Evolutionary conservation across 139 green algal species (phyloP).

Genomic region (Pycnococcus provasolii): DNA sequence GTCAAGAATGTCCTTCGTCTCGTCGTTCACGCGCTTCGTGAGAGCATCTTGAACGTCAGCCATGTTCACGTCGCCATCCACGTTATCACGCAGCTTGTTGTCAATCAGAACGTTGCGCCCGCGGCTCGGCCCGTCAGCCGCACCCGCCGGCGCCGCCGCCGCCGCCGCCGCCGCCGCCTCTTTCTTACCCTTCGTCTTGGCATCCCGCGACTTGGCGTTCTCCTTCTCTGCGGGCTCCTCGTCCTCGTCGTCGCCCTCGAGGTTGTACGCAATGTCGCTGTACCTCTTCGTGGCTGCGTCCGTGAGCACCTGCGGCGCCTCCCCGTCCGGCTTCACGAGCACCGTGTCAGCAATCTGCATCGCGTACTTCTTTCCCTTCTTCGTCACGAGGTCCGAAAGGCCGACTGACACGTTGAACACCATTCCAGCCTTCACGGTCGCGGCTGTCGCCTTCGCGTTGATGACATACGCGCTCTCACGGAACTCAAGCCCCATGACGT

Average conservation of each 20-base stretch:
- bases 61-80: conserved; percentile 22
- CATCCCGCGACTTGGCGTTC: conserved; percentile 10
- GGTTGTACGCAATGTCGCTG: conserved; percentile 21
- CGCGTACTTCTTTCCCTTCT: conserved; percentile 40
- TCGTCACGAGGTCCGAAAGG: conserved; percentile 12
- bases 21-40: conserved; percentile 29
- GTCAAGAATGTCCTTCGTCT: conserved; percentile 17
- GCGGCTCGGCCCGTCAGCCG: no score
- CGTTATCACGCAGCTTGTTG: no score
- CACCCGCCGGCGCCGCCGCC: no score
- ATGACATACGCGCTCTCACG: conserved; percentile 32
- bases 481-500: conserved; percentile 66
- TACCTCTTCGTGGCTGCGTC: conserved; percentile 1
- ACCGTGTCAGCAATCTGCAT: conserved; percentile 83
- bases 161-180: neutral
- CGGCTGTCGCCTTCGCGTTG: conserved; percentile 27
- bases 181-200: conserved; percentile 8
- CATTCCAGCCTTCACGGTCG: conserved; percentile 40
- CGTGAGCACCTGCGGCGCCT: conserved; percentile 2
- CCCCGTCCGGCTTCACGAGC: conserved; percentile 12
- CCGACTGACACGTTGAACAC: conserved; percentile 56
- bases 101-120: no score
- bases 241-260: conserved; percentile 42
- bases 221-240: conserved; percentile 20
- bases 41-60: conserved; percentile 14